phyloP scores from a whole-genome alignment of 2,329 filamentous ascomycete species.

The Dothistroma pini region DNA sequence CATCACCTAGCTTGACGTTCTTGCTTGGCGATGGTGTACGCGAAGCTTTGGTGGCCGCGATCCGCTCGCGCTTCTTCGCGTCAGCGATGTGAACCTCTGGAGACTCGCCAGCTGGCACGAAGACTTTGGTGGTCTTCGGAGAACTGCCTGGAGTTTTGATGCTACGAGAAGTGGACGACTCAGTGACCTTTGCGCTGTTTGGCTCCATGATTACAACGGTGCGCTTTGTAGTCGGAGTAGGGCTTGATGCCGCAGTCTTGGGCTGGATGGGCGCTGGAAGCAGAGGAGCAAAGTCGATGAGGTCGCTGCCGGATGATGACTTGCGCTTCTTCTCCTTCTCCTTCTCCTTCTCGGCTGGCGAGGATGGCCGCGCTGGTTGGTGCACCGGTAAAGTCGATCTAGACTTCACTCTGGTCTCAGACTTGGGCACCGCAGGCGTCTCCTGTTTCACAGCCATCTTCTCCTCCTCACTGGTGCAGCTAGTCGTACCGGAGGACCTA shows the following conservation, averaged over 20 bases:
- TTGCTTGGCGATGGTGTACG: constrained; percentile 42
- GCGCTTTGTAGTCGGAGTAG: constrained; percentile 5
- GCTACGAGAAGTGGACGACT: background rate
- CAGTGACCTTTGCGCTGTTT: background rate
- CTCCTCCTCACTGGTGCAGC: background rate
- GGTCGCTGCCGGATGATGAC: constrained; percentile 21
- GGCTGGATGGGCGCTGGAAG: constrained; percentile 9
- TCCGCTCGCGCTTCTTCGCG: constrained; percentile 16
- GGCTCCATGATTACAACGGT: constrained; percentile 1
- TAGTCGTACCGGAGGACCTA: constrained; percentile 3
- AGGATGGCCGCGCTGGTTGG: constrained; percentile 10
- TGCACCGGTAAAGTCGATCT: background rate
- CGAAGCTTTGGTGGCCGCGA: constrained; percentile 7
- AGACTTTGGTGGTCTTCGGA: constrained; percentile 23
- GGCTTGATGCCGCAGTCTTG: background rate
- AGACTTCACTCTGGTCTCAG: background rate
- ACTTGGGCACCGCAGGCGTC: constrained; percentile 3
- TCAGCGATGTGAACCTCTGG: constrained; percentile 28
- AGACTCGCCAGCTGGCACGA: constrained; percentile 32
- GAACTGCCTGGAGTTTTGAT: background rate
- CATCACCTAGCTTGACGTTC: constrained; percentile 21
- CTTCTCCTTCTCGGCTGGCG: constrained; percentile 5
- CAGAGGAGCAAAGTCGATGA: constrained; percentile 28
- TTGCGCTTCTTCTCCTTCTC: constrained; percentile 15
- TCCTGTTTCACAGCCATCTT: background rate